These are phyloP conservation scores for Vitis cinerea DNA, from an alignment of 164 flowering plant species.

Conservation along the genomic window DNA sequence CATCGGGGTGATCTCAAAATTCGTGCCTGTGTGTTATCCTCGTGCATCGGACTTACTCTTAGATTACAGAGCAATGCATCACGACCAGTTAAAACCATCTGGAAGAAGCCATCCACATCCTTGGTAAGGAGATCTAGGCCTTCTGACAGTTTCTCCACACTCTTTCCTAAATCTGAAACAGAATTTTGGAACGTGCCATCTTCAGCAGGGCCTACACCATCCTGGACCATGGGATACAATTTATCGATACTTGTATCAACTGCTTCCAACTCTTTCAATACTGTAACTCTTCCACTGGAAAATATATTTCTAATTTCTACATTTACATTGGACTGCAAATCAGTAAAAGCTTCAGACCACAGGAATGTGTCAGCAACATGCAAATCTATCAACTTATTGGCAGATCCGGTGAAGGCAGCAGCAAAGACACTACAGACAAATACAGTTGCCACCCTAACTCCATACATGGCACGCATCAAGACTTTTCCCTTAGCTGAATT, in stretches of 20 bases:
- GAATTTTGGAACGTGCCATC: slow-evolving; percentile 31
- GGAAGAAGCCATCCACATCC: slow-evolving; percentile 83
- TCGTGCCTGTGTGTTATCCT: slow-evolving; percentile 23
- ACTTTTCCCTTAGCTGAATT: slow-evolving; percentile 81
- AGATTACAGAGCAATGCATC: slow-evolving; percentile 79
- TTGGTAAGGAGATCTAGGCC: slow-evolving; percentile 67
- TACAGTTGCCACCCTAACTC: slow-evolving; percentile 67
- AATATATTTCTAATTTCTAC: slow-evolving; percentile 38
- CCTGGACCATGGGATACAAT: slow-evolving; percentile 40
- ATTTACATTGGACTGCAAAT: slow-evolving; percentile 54
- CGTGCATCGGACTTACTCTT: slow-evolving; percentile 29
- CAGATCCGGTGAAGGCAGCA: slow-evolving; percentile 63
- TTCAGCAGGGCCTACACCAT: slow-evolving; percentile 24
- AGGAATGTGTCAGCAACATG: slow-evolving; percentile 41
- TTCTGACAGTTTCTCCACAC: slow-evolving; percentile 42
- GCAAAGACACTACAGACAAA: slow-evolving; percentile 65
- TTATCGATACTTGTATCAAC: slow-evolving; percentile 47
- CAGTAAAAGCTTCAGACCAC: slow-evolving; percentile 67
- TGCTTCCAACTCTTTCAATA: slow-evolving; percentile 65
- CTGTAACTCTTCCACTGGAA: slow-evolving; percentile 27
- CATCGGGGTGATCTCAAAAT: slow-evolving; percentile 19
- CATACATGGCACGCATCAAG: slow-evolving; percentile 85
- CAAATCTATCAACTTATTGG: slow-evolving; percentile 46
- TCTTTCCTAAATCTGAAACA: slow-evolving; percentile 31
- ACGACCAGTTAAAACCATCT: slow-evolving; percentile 70